Conservation (phyloP, 2,329 filamentous ascomycete genomes). For the Chrysoporthe puriensis region DNA sequence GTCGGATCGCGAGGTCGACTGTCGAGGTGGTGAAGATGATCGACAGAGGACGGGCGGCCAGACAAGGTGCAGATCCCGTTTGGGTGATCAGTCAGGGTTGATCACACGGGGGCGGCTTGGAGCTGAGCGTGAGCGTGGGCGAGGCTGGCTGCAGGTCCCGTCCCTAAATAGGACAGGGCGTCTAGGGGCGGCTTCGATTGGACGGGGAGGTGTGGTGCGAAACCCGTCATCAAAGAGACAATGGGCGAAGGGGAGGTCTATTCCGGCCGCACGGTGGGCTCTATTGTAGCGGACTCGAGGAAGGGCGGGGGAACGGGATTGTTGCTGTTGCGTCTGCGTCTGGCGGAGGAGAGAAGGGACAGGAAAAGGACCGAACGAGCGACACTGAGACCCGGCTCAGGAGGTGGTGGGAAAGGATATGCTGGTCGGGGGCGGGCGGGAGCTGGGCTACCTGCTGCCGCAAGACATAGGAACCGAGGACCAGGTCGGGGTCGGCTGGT, state of each 20-base stretch:
- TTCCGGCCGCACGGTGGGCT: constrained; percentile 1
- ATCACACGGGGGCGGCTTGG: constrained; percentile 14
- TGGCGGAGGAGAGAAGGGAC: not conserved
- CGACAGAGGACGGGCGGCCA: constrained; percentile 21
- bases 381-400: constrained; percentile 17
- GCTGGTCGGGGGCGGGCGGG: not conserved
- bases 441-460: not conserved
- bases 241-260: not conserved
- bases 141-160: constrained; percentile 28
- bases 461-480: constrained; percentile 19
- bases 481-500: constrained; percentile 10
- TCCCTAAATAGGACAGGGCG: constrained; percentile 27
- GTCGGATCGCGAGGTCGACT: not conserved
- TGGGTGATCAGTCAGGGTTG: constrained; percentile 24
- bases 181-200: not conserved
- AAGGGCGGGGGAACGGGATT: constrained; percentile 1
- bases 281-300: not conserved
- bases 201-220: not conserved
- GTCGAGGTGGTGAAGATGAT: constrained; percentile 18
- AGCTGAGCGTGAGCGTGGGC: constrained; percentile 24
- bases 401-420: not conserved
- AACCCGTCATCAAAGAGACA: not conserved
- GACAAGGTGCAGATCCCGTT: constrained; percentile 23
- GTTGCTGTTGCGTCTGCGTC: constrained; percentile 5
- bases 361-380: constrained; percentile 5